A percentile compares a stretch with the other conserved stretches of the same genome.
These are phyloP conservation scores for Abortiporus biennis DNA, from an alignment of 1,284 basidiomycete species.

Conservation along the genomic window DNA sequence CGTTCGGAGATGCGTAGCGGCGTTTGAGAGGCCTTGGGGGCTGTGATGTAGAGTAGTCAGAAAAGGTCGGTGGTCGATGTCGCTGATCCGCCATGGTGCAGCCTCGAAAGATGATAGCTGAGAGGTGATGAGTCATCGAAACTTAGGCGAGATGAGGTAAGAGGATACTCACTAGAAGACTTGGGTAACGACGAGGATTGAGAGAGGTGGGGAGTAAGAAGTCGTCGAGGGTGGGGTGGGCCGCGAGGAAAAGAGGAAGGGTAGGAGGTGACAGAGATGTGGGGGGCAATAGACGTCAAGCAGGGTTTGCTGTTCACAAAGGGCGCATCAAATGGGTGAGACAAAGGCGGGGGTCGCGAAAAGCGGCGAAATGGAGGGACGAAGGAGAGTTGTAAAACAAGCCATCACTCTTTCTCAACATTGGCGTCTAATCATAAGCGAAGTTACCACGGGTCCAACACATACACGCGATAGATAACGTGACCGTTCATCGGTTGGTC, in stretches of 20 bases:
- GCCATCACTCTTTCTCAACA: too few species aligned
- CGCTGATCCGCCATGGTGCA: conserved; percentile 18
- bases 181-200: too few species aligned
- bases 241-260: too few species aligned
- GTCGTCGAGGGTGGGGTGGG: not conserved
- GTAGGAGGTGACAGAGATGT: not conserved
- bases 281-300: not conserved
- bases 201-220: conserved; percentile 2
- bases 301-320: too few species aligned
- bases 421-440: too few species aligned
- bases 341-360: not conserved
- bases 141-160: too few species aligned
- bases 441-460: too few species aligned
- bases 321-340: not conserved
- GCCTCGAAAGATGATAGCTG: conserved; percentile 1
- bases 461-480: too few species aligned
- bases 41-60: conserved; percentile 12
- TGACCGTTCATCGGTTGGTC: not conserved
- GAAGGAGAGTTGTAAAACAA: conserved; percentile 5
- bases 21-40: conserved; percentile 34
- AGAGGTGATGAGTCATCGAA: conserved; percentile 4
- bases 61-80: conserved; percentile 13
- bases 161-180: too few species aligned
- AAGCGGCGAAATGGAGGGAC: not conserved
- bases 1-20: conserved; percentile 33